phyloP scores from a whole-genome alignment of 75 land plant species.

The Cupressus sempervirens region DNA sequence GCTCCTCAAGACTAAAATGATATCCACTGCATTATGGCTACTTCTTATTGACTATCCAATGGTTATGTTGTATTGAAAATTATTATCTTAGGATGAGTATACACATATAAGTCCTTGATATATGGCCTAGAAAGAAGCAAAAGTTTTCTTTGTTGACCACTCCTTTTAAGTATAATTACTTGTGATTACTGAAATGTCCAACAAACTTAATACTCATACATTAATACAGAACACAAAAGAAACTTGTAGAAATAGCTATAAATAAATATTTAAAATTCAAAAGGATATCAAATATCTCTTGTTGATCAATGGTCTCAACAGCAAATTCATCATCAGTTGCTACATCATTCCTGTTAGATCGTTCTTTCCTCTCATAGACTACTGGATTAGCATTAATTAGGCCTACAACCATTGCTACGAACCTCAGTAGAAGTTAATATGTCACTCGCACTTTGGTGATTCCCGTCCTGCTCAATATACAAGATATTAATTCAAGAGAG shows the following conservation, averaged over 20 bases:
- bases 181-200: neutral
- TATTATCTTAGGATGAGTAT: neutral
- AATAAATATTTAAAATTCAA: neutral
- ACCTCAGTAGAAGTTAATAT: neutral
- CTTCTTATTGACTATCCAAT: neutral
- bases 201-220: neutral
- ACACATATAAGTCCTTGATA: neutral
- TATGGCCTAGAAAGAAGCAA: neutral
- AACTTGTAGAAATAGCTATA: neutral
- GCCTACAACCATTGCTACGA: conserved; percentile 32
- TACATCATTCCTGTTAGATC: conserved; percentile 29
- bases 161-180: neutral
- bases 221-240: neutral
- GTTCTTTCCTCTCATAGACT: conserved; percentile 80
- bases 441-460: neutral
- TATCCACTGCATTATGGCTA: neutral
- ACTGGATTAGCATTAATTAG: conserved; percentile 92
- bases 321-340: conserved; percentile 48
- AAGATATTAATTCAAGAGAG: neutral
- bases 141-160: neutral
- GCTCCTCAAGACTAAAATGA: neutral
- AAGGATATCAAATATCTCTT: conserved; percentile 96
- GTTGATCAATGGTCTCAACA: conserved; percentile 68
- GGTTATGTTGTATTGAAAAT: neutral
- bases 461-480: neutral